Conservation (phyloP, 352 stramenopile genomes). For the Phytophthora hibernalis region DNA sequence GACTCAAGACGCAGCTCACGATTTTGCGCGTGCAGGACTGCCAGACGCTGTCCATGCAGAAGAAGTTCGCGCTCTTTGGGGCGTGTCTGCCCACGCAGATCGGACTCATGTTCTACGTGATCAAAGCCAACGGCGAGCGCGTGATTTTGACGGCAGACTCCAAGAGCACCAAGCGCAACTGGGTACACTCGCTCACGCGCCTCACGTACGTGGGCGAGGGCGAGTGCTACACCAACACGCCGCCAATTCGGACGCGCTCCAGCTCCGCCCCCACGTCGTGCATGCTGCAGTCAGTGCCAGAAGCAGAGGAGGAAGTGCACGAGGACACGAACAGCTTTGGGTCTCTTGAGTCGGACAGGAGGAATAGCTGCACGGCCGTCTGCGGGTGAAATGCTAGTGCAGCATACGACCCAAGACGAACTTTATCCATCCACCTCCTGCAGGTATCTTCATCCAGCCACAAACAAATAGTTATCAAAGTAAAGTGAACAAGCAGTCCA, state of each 20-base stretch:
- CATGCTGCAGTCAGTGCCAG: conserved; percentile 28
- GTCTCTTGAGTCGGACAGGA: conserved; percentile 23
- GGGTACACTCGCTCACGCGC: conserved; percentile 55
- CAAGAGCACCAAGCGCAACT: conserved; percentile 57
- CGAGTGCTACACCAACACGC: conserved; percentile 21
- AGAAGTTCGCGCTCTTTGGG: conserved; percentile 72
- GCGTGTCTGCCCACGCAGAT: conserved; percentile 55
- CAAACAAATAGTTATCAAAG: conserved; percentile 4
- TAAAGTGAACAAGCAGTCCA: conserved; percentile 11
- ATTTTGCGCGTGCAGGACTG: conserved; percentile 73
- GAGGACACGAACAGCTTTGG: conserved; percentile 12
- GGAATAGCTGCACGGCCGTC: conserved; percentile 36
- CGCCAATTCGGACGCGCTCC: conserved; percentile 23
- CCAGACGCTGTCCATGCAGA: conserved; percentile 56
- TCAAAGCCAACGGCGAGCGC: conserved; percentile 67
- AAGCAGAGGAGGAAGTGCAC: conserved; percentile 32
- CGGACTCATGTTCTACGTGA: conserved; percentile 72
- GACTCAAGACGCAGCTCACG: conserved; percentile 54
- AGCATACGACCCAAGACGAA: background rate
- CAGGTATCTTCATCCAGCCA: conserved; percentile 17
- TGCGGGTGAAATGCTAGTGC: conserved; percentile 25
- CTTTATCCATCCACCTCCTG: conserved; percentile 5
- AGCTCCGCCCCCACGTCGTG: conserved; percentile 28
- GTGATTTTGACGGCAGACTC: conserved; percentile 63
- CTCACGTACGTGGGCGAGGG: conserved; percentile 65